phyloP scores from a whole-genome alignment of 1,284 basidiomycete species.

The Cryptococcus sp. region DNA sequence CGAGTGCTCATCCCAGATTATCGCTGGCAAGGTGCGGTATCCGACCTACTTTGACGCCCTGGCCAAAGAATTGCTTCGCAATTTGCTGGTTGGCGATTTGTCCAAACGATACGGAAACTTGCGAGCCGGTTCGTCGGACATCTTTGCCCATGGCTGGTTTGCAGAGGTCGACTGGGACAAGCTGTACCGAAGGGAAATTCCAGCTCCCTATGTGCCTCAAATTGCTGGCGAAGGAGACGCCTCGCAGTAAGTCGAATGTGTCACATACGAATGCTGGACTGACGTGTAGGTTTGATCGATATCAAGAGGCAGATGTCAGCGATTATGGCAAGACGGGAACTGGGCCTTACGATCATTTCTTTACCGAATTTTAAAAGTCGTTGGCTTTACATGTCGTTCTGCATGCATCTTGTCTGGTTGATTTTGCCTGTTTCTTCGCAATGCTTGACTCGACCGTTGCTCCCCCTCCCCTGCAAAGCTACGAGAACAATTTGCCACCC shows the following conservation, averaged over 20 bases:
- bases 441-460: no score
- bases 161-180: constrained; percentile 92
- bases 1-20: constrained; percentile 34
- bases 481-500: no score
- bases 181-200: constrained; percentile 77
- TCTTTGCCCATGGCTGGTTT: constrained; percentile 96
- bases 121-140: constrained; percentile 84
- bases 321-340: constrained; percentile 46
- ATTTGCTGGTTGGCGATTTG: constrained; percentile 83
- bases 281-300: constrained; percentile 45
- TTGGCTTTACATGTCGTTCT: no score
- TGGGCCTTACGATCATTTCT: constrained; percentile 46
- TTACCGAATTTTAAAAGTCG: constrained; percentile 46
- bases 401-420: no score
- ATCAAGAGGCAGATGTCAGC: constrained; percentile 47
- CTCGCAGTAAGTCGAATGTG: constrained; percentile 67
- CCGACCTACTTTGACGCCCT: constrained; percentile 74
- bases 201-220: constrained; percentile 90
- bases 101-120: constrained; percentile 91
- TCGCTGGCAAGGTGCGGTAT: constrained; percentile 75
- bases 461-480: no score
- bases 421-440: no score
- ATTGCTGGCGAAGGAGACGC: constrained; percentile 80
- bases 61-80: constrained; percentile 83
- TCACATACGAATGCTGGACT: background rate